Conservation (phyloP, 108 stramenopile species). For the Conticribra guillardii region DNA sequence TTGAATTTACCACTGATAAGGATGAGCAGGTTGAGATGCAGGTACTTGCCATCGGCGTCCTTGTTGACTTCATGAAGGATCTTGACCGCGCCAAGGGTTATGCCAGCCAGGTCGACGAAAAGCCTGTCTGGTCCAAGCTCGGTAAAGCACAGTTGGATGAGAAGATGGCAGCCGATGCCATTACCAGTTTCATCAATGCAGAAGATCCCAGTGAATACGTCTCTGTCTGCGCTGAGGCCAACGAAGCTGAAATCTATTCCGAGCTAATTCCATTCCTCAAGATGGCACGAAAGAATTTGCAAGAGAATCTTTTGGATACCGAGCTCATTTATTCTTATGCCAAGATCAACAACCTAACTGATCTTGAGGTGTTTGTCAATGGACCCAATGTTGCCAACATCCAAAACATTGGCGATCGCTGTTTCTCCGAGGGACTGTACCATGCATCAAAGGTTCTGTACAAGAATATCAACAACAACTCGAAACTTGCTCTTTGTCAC, state of each 20-base stretch:
- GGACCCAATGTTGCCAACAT: slow-evolving; percentile 99
- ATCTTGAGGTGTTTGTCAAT: slow-evolving; percentile 96
- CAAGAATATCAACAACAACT: slow-evolving; percentile 99
- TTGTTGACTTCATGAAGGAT: slow-evolving; percentile 97
- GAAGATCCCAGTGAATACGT: slow-evolving; percentile 96
- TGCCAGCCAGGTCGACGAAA: slow-evolving; percentile 95
- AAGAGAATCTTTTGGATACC: slow-evolving; percentile 98
- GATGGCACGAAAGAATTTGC: slow-evolving; percentile 98
- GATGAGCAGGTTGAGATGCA: slow-evolving; percentile 94
- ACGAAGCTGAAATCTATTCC: slow-evolving; percentile 91
- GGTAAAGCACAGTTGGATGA: slow-evolving; percentile 98
- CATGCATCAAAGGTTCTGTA: slow-evolving; percentile 97
- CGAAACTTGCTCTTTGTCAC: slow-evolving; percentile 98
- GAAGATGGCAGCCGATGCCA: slow-evolving; percentile 95
- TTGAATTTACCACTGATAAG: slow-evolving; percentile 88
- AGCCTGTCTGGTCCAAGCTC: slow-evolving; percentile 98
- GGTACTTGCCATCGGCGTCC: slow-evolving; percentile 95
- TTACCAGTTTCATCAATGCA: slow-evolving; percentile 98
- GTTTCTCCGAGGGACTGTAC: slow-evolving; percentile 96
- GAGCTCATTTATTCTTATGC: slow-evolving; percentile 98
- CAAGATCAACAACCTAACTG: slow-evolving; percentile 95
- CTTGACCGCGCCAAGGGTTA: slow-evolving; percentile 98
- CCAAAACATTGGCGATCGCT: slow-evolving; percentile 94
- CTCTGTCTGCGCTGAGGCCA: slow-evolving; percentile 94
- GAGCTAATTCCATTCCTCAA: slow-evolving; percentile 97